A percentile compares a stretch with the other conserved stretches of the same genome.
Evolutionary conservation across 2,329 filamentous ascomycete species (phyloP).

Genomic region (Aspergillus ruber): DNA sequence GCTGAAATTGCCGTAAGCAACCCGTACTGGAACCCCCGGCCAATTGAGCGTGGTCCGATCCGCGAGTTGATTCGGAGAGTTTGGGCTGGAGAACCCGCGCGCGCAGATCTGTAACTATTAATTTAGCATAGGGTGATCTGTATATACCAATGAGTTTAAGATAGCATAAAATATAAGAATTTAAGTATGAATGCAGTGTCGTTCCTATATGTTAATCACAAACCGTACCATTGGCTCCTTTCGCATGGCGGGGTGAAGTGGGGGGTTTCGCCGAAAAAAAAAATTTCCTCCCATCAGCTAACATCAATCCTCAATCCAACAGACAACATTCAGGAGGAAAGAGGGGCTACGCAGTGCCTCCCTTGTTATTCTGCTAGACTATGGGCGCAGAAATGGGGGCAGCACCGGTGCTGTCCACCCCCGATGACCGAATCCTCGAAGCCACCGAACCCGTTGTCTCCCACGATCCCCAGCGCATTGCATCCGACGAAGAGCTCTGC

Average conservation of each 20-base stretch:
- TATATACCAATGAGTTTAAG: background rate
- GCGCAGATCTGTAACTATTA: conserved; percentile 42
- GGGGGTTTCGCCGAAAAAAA: conserved; percentile 18
- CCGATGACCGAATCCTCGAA: conserved; percentile 56
- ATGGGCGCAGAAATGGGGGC: conserved; percentile 31
- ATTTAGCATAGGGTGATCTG: conserved; percentile 2
- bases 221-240: conserved; percentile 7
- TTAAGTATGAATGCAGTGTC: background rate
- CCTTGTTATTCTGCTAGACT: background rate
- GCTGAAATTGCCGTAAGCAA: conserved; percentile 54
- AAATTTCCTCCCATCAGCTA: conserved; percentile 10
- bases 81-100: conserved; percentile 56
- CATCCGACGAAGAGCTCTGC: conserved; percentile 63
- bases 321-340: background rate
- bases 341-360: background rate
- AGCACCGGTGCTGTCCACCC: conserved; percentile 57
- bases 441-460: conserved; percentile 40
- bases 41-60: conserved; percentile 47
- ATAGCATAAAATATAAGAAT: background rate
- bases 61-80: conserved; percentile 53
- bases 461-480: conserved; percentile 22
- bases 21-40: conserved; percentile 55
- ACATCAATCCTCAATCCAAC: conserved; percentile 5
- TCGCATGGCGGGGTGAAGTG: conserved; percentile 27
- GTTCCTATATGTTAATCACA: background rate